A percentile compares a stretch with the other conserved stretches of the same genome.
Evolutionary conservation across 495 filamentous ascomycete genomes (phyloP).

Genomic region (Penicillium paradoxum): DNA sequence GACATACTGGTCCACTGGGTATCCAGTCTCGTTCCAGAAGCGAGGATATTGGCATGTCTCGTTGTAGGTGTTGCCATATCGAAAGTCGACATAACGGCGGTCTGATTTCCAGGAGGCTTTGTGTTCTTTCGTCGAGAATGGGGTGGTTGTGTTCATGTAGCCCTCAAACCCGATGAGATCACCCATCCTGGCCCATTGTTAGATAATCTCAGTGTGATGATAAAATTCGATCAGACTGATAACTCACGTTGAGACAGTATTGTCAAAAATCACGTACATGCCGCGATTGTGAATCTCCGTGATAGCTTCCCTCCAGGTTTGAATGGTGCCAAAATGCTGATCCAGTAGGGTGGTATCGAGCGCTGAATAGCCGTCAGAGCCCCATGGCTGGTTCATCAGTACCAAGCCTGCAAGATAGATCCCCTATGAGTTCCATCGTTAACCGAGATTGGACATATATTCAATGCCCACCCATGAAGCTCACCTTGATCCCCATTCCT

Average conservation of each 20-base stretch:
- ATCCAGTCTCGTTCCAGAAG: conserved; percentile 64
- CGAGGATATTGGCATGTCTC: conserved; percentile 57
- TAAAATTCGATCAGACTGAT: neutral
- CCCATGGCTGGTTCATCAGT: conserved; percentile 70
- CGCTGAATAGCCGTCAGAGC: conserved; percentile 61
- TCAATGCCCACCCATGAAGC: neutral
- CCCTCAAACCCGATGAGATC: conserved; percentile 66
- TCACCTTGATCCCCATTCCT: conserved; percentile 68
- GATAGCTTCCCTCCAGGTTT: conserved; percentile 59
- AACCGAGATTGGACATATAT: neutral
- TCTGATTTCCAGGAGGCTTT: conserved; percentile 54
- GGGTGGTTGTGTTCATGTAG: conserved; percentile 60
- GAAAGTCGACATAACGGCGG: conserved; percentile 59
- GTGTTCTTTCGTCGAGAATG: conserved; percentile 54
- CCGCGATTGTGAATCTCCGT: conserved; percentile 58
- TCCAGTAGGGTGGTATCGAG: conserved; percentile 68
- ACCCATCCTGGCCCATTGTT: conserved; percentile 46
- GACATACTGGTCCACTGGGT: conserved; percentile 43
- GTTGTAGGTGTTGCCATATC: conserved; percentile 54
- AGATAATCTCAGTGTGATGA: neutral
- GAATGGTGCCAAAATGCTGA: conserved; percentile 61
- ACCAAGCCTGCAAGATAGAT: conserved; percentile 67
- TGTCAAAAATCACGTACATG: conserved; percentile 71
- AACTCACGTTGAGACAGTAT: conserved; percentile 64
- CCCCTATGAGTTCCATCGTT: conserved; percentile 35